These are phyloP conservation scores for Ophiocordyceps camponoti-leonardi DNA, from an alignment of 2,329 filamentous ascomycete species.

Conservation along the genomic window DNA sequence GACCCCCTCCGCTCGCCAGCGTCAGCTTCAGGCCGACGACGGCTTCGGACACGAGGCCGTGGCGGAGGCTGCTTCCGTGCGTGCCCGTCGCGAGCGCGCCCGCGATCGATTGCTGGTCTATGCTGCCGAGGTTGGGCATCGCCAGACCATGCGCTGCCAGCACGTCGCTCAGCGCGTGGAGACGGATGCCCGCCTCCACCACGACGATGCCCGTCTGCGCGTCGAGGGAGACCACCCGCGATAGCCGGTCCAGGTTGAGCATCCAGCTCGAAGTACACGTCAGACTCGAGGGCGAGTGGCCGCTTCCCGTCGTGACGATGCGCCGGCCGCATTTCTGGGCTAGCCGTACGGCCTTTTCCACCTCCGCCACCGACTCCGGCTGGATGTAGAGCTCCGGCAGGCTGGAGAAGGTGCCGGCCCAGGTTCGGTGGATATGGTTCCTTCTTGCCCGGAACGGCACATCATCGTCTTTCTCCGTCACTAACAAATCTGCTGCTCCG, in stretches of 20 bases:
- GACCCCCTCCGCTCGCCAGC: constrained; percentile 50
- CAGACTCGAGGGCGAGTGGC: constrained; percentile 79
- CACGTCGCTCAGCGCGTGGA: constrained; percentile 55
- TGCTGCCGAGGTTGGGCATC: constrained; percentile 85
- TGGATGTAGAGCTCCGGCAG: constrained; percentile 82
- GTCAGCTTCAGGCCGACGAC: constrained; percentile 63
- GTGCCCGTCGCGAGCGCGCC: constrained; percentile 88
- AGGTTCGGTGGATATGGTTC: constrained; percentile 70
- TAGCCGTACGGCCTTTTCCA: constrained; percentile 68
- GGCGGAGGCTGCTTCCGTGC: constrained; percentile 70
- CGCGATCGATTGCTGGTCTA: constrained; percentile 84
- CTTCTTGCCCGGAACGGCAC: constrained; percentile 62
- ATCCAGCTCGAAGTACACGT: constrained; percentile 93
- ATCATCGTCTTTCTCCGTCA: constrained; percentile 15
- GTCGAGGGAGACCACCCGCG: constrained; percentile 55
- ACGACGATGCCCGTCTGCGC: constrained; percentile 46
- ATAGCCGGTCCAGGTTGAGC: constrained; percentile 77
- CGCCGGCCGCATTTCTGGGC: constrained; percentile 68
- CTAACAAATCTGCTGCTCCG: constrained; percentile 15
- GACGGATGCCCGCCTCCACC: constrained; percentile 76
- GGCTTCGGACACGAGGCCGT: constrained; percentile 71
- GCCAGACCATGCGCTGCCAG: constrained; percentile 64
- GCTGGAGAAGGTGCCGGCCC: constrained; percentile 85
- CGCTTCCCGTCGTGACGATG: constrained; percentile 74
- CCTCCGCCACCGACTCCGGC: constrained; percentile 60